phyloP scores from a whole-genome alignment of 768 basidiomycete species.

The Hysterangium stoloniferum region DNA sequence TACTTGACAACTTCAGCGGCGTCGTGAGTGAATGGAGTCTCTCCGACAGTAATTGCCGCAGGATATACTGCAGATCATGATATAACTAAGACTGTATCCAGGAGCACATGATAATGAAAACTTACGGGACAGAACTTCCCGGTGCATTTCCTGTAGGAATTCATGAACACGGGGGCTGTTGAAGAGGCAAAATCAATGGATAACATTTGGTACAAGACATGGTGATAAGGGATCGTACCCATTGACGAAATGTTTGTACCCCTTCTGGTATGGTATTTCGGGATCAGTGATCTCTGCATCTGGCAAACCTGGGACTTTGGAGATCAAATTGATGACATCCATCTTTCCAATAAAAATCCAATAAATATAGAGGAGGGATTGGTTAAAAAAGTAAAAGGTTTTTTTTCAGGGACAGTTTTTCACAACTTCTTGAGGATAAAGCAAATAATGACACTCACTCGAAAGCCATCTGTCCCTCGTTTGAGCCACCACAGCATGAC shows the following conservation, averaged over 20 bases:
- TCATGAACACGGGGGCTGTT: slow-evolving; percentile 58
- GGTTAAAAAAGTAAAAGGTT: not conserved
- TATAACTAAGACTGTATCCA: not conserved
- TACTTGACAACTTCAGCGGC: slow-evolving; percentile 45
- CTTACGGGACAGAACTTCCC: slow-evolving; percentile 52
- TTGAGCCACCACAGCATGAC: slow-evolving; percentile 71
- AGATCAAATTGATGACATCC: slow-evolving; percentile 66
- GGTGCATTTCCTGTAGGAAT: slow-evolving; percentile 59
- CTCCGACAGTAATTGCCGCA: slow-evolving; percentile 59
- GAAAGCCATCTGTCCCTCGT: slow-evolving; percentile 67
- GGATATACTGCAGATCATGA: slow-evolving; percentile 32
- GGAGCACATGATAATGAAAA: slow-evolving; percentile 14
- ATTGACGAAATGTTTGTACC: slow-evolving; percentile 46
- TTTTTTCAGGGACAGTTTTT: not conserved
- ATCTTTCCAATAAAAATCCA: slow-evolving; percentile 31
- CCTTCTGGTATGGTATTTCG: slow-evolving; percentile 45
- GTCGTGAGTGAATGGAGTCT: slow-evolving; percentile 51
- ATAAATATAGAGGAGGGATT: not conserved
- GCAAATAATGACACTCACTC: slow-evolving; percentile 42
- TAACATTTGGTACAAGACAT: slow-evolving; percentile 1
- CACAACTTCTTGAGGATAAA: too few relatives aligned
- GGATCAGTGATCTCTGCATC: slow-evolving; percentile 55
- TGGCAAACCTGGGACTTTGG: slow-evolving; percentile 54
- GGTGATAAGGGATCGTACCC: slow-evolving; percentile 34
- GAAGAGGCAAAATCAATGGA: slow-evolving; percentile 2